phyloP scores from a whole-genome alignment of 768 basidiomycete species.

The Amanita muscaria region DNA sequence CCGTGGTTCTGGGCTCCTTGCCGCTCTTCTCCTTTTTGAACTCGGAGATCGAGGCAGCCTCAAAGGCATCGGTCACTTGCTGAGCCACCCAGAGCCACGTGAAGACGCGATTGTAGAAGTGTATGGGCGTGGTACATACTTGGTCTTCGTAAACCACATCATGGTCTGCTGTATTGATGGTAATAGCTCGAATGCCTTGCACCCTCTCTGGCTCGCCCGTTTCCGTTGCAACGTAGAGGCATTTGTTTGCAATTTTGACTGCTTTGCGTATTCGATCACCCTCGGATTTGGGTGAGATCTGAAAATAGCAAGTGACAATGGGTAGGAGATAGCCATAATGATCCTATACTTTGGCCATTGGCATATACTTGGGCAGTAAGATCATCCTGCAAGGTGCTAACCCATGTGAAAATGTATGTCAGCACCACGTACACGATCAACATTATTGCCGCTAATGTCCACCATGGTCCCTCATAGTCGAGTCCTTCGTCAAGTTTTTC shows the following conservation, averaged over 20 bases:
- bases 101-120: slow-evolving; percentile 17
- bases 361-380: slow-evolving; percentile 15
- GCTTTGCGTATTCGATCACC: slow-evolving; percentile 16
- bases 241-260: slow-evolving; percentile 20
- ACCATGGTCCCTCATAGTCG: slow-evolving; percentile 24
- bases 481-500: slow-evolving; percentile 21
- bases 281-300: slow-evolving; percentile 27
- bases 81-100: slow-evolving; percentile 13
- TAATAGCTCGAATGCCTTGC: background rate
- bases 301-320: slow-evolving; percentile 32
- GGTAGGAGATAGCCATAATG: slow-evolving; percentile 36
- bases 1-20: background rate
- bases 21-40: background rate
- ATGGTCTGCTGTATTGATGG: background rate
- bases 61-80: slow-evolving; percentile 10
- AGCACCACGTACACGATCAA: slow-evolving; percentile 37
- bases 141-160: slow-evolving; percentile 10
- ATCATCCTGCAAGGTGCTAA: slow-evolving; percentile 23
- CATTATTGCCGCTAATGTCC: slow-evolving; percentile 28
- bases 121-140: slow-evolving; percentile 14
- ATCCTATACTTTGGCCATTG: slow-evolving; percentile 30
- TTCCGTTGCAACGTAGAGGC: slow-evolving; percentile 14
- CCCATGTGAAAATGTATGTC: slow-evolving; percentile 32
- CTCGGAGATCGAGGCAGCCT: slow-evolving; percentile 3
- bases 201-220: background rate